Evolutionary conservation across 2,329 filamentous ascomycete species (phyloP).

Genomic region (Hypoxylon sp.): DNA sequence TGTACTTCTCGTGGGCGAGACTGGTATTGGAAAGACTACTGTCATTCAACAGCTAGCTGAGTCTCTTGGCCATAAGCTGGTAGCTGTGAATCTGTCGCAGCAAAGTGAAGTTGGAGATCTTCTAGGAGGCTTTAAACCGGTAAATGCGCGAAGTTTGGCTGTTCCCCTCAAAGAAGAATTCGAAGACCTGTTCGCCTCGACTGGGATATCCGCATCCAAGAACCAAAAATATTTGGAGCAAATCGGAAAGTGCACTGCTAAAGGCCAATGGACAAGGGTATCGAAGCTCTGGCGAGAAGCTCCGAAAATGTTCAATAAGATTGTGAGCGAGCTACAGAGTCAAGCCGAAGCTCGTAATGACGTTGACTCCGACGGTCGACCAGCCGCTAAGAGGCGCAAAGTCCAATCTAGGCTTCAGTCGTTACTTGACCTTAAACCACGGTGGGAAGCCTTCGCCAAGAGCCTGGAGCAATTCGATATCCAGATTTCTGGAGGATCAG

Average conservation of each 20-base stretch:
- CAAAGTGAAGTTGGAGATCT: conserved; percentile 98
- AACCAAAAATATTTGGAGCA: conserved; percentile 90
- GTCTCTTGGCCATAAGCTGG: conserved; percentile 86
- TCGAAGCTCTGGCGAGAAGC: conserved; percentile 91
- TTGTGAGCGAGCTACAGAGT: conserved; percentile 69
- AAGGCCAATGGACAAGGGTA: conserved; percentile 88
- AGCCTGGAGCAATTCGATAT: conserved; percentile 84
- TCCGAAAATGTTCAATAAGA: conserved; percentile 85
- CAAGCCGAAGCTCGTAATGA: conserved; percentile 58
- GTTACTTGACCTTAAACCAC: conserved; percentile 69
- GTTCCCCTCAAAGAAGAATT: conserved; percentile 95
- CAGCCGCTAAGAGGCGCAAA: conserved; percentile 78
- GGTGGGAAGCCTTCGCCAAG: conserved; percentile 85
- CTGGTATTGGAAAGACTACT: conserved; percentile 97
- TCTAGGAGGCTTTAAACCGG: conserved; percentile 94
- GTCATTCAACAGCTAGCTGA: conserved; percentile 93
- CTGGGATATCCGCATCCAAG: conserved; percentile 86
- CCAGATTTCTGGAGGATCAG: conserved; percentile 79
- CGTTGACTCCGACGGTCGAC: conserved; percentile 65
- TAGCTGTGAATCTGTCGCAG: conserved; percentile 95
- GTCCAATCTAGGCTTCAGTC: conserved; percentile 77
- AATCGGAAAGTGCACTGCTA: conserved; percentile 83
- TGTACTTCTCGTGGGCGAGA: conserved; percentile 95
- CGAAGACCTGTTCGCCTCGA: conserved; percentile 87
- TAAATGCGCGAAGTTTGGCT: conserved; percentile 89